Base-by-base conservation (phyloP, 306 rosid species). In the Lupinus albus region DNA sequence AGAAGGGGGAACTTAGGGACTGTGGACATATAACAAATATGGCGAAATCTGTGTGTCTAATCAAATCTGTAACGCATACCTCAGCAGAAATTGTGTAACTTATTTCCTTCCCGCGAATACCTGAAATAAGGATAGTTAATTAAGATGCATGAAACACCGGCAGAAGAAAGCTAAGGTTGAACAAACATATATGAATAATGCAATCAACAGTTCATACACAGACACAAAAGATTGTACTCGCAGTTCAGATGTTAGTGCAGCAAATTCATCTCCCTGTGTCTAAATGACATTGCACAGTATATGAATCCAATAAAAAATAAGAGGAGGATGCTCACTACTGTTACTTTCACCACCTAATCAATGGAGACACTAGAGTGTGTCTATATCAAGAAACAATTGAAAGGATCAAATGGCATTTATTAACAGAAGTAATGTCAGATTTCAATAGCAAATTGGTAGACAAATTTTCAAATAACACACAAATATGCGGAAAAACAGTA, bases 51-150 rank as follows among this genome's bases (percentile, higher is more conserved):
- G 30, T 39, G n/a, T 2, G 11, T 39, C 32, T 21, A 14, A 41
- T 68, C 36, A n/a, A n/a, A n/a, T n/a, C n/a, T n/a, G n/a, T 38
- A 52, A 67, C n/a, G 7, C 64, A 68, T 59, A 17, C 60, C 68
- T 59, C 76, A 12, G 67, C 47, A 35, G 68, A 71, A 33, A 71
- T 47, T 8, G 60, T 59, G 50, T 21, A 39, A 46, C 58, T 57
- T 16, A 46, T 11, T 71, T 59, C 74, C 45, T 36, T 68, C 9
- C 53, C 53, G 4, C 42, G 11, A 21, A 68, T 39, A 68, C 39
- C 73, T 21, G 63, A 39, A 36, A 68, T 15, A 39, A 61, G 45
- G 15, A 21, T 49, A 21, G 36, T 68, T 12, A 54, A 3, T 25
- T 42, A 55, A 53, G 13, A 33, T 39, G 61, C 13, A 8, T 25